phyloP scores from a whole-genome alignment of 441 rosid genomes.

The Viola pubescens region DNA sequence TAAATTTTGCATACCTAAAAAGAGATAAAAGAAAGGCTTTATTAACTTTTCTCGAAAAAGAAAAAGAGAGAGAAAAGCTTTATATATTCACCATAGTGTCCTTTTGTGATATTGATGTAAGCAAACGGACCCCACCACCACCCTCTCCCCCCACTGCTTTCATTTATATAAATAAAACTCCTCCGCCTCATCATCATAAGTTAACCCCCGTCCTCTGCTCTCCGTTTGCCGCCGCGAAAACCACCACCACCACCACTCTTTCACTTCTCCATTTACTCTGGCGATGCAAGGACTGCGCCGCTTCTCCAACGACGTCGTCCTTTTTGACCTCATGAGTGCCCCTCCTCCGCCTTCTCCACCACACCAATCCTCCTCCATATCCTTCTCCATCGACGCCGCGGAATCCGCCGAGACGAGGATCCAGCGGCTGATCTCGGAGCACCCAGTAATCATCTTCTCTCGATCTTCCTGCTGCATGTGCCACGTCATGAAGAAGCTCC shows the following conservation, averaged over 20 bases:
- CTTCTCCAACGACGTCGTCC: conserved; percentile 33
- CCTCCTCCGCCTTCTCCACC: conserved; percentile 22
- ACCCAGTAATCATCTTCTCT: conserved; percentile 83
- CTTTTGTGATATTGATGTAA: no score
- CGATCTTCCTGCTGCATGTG: conserved; percentile 89
- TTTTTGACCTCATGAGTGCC: conserved; percentile 33
- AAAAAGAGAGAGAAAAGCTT: no score
- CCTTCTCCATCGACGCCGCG: conserved; percentile 61
- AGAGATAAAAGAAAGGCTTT: no score
- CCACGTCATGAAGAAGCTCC: conserved; percentile 78
- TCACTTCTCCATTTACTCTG: neutral
- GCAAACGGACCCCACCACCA: neutral
- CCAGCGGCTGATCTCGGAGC: conserved; percentile 75
- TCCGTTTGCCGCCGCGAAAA: neutral
- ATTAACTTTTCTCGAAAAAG: no score
- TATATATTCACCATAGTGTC: no score
- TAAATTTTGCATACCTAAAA: no score
- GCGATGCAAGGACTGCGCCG: conserved; percentile 66
- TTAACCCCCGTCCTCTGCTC: no score
- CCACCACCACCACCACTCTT: neutral
- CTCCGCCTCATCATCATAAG: no score
- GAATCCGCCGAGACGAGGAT: conserved; percentile 64
- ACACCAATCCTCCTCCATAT: conserved; percentile 18
- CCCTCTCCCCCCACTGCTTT: conserved; percentile 15
- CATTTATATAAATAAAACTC: no score